Evolutionary conservation across 768 basidiomycete species (phyloP), one percentile per base, ranked within the genome.

Genomic region (Termitomyces sp.): DNA sequence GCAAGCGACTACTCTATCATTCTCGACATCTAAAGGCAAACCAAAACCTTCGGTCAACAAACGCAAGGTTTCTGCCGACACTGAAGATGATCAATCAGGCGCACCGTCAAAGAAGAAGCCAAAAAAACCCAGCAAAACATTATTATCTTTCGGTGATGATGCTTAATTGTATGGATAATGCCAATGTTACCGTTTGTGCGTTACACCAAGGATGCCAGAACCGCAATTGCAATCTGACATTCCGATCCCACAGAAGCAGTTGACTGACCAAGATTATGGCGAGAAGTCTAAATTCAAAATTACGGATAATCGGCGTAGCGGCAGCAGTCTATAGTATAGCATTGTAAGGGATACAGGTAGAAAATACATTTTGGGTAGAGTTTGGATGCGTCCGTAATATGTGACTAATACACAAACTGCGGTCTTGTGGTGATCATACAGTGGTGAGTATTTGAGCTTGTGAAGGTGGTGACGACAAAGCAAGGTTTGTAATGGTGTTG

Each of bases 61-160:
- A 65, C 75, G 81, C 40, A 81, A 81, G 65, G 75, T 73, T 28
- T 61, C 77, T 40, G 71, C 68, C 5, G 66, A 61, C 5, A 61
- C 62, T 60, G 68, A 68, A 60, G 73, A 66, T 65, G 69, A 65
- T 13, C 63, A 73, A 20, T 66, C 72, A 42, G 75, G 74, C n/a
- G 40, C 45, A 40, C 71, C 67, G 1, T 65, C 75, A 12, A 85
- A 82, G 70, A 84, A 85, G 79, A 89, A 87, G 66, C 55, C 75
- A 4, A 90, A 87, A 74, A 81, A 81, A 67, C 68, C 71, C 48
- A 79, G 70, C 64, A 83, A 81, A 64, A 74, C 76, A 7, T 59
- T 83, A 40, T 75, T 88, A 8, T 88, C 86, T 0, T 88, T 88
- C 63, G 82, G 80, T 11, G 85, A 87, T 64, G 85, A 84, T 58